Evolutionary conservation across 139 green algal genomes (phyloP).

Genomic region (Volvox africanus): DNA sequence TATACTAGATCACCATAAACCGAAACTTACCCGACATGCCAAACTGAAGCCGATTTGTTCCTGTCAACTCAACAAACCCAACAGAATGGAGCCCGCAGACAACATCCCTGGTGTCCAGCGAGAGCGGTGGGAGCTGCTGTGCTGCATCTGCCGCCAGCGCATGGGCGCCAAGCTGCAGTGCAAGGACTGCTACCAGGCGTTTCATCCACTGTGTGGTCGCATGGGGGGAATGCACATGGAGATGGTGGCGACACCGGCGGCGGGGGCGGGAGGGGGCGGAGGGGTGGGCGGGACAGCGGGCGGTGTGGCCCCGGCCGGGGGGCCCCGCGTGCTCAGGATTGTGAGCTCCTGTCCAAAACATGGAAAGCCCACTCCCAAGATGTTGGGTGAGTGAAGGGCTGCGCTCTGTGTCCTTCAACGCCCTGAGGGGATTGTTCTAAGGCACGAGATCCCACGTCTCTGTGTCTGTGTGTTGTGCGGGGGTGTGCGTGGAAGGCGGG

Average conservation of each 20-base stretch:
- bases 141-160: conserved; percentile 87
- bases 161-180: conserved; percentile 97
- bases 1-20: too few relatives aligned
- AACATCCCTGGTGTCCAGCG: conserved; percentile 84
- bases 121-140: conserved; percentile 93
- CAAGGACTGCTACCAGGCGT: conserved; percentile 87
- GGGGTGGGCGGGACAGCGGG: neutral
- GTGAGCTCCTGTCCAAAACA: conserved; percentile 85
- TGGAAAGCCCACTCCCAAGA: conserved; percentile 71
- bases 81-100: conserved; percentile 87
- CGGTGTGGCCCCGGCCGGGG: neutral
- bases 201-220: conserved; percentile 91
- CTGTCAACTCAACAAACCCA: neutral
- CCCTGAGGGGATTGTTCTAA: too few relatives aligned
- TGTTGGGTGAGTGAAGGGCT: conserved; percentile 52
- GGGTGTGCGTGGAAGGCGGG: too few relatives aligned
- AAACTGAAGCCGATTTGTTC: too few relatives aligned
- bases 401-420: too few relatives aligned
- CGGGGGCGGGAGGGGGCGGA: conserved; percentile 58
- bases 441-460: too few relatives aligned
- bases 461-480: too few relatives aligned
- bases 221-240: conserved; percentile 91
- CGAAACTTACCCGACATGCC: too few relatives aligned
- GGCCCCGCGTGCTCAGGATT: conserved; percentile 64
- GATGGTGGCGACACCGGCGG: conserved; percentile 50